Conservation (phyloP, 176 grass and related monocot genomes). For the Carex pumila region DNA sequence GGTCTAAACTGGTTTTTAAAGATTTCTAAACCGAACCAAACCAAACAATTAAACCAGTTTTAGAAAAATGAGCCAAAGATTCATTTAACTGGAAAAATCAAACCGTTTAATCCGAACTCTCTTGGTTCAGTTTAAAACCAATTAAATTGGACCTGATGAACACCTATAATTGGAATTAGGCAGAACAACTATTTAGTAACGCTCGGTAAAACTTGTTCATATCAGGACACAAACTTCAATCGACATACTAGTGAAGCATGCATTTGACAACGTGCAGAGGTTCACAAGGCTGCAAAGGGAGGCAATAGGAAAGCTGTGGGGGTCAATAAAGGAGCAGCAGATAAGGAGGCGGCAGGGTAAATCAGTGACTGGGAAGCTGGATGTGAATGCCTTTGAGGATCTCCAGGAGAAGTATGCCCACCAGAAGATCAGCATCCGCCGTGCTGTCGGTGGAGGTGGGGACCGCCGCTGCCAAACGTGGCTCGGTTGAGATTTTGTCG, state of each 20-base stretch:
- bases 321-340: conserved; percentile 85
- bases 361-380: conserved; percentile 77
- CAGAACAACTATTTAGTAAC: neutral
- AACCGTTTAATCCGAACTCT: no score
- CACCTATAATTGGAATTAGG: neutral
- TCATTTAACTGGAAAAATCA: no score
- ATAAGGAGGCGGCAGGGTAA: conserved; percentile 80
- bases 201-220: neutral
- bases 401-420: conserved; percentile 82
- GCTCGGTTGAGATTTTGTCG: conserved; percentile 35
- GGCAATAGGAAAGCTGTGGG: conserved; percentile 68
- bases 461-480: conserved; percentile 57
- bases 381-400: conserved; percentile 69
- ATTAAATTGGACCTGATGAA: no score
- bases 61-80: no score
- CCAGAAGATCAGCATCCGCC: conserved; percentile 94
- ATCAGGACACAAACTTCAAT: conserved; percentile 81
- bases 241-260: conserved; percentile 75
- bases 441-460: conserved; percentile 49
- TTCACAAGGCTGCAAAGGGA: conserved; percentile 67
- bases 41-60: no score
- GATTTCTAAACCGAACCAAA: no score
- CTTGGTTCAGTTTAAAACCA: no score
- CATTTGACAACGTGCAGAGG: conserved; percentile 51
- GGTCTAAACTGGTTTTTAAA: no score